A percentile compares a stretch with the other conserved stretches of the same genome.
phyloP scores from a whole-genome alignment of 306 rosid genomes.

The Vigna unguiculata region DNA sequence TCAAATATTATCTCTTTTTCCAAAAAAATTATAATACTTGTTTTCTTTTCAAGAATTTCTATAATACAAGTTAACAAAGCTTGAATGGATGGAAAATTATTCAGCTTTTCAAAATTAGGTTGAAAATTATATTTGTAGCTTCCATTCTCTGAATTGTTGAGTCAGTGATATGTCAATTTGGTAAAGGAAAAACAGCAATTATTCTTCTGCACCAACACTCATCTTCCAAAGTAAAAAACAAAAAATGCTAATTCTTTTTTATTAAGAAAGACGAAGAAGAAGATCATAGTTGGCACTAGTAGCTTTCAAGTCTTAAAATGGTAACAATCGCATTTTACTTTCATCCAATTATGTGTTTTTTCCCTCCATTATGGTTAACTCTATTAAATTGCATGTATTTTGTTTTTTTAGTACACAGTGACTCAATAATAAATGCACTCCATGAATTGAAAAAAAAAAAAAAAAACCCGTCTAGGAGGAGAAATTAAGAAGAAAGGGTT shows the following conservation, averaged over 20 bases:
- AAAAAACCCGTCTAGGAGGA: background rate
- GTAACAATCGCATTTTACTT: background rate
- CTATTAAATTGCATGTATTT: background rate
- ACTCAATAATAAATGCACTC: background rate
- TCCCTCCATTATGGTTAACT: background rate
- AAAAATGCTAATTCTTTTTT: background rate
- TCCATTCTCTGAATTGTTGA: background rate
- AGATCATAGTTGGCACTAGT: background rate
- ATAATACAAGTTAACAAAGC: background rate
- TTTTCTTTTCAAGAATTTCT: no score
- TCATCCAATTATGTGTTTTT: background rate
- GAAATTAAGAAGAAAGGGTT: background rate
- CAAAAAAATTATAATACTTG: no score
- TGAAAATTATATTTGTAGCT: background rate
- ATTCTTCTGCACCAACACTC: background rate
- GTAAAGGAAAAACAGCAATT: background rate
- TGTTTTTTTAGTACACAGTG: background rate
- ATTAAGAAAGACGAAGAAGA: background rate
- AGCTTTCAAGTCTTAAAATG: background rate
- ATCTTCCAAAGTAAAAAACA: background rate
- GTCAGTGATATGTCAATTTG: background rate
- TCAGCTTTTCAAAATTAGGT: background rate
- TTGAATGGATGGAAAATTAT: background rate
- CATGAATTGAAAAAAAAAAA: no score
- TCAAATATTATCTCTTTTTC: no score